Evolutionary conservation across 768 basidiomycete genomes (phyloP), one percentile per base, ranked within the genome.

Genomic region (Leucocoprinus leucothites): DNA sequence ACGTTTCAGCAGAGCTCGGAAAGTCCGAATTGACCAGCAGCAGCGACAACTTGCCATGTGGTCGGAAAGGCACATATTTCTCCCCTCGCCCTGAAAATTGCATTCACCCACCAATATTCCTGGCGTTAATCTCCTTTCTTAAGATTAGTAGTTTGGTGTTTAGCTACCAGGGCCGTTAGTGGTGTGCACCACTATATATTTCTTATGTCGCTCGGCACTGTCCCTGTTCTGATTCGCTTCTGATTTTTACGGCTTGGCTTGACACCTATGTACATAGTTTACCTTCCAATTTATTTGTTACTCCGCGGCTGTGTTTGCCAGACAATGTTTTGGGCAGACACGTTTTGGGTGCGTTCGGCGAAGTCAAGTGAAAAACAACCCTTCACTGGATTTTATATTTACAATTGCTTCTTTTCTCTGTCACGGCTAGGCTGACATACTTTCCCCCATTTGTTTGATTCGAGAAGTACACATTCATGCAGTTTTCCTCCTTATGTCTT

Each of bases 141-240:
- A 36, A 50, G 48, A 43, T 42, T 52, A 44, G 41, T 43, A 52
- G 19, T 52, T 52, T 51, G 51, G 41, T 49, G 21, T 49, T 49
- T 50, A 36, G 22, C 16, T 52, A 41, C 34, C 51, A 52, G 53
- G 53, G 52, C 25, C 36, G 18, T 35, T 40, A 35, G 35, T n/a
- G n/a, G 7, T 38, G 18, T 28, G 16, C 11, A 48, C 21, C n/a
- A 14, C 25, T 46, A 36, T 28, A 26, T 47, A 48, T 21, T 26
- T 42, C 22, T 16, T 22, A 26, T 34, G 18, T 26, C 46, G 24
- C 26, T 41, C 46, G 38, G 53, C 19, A 46, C 36, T 48, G 46
- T 5, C 53, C 53, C 53, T 55, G 53, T 55, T 55, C 53, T 48
- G 49, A 50, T 50, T 21, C 34, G 36, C 5, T 50, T 50, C 49